These are phyloP conservation scores for Candida ficus DNA, from an alignment of 805 yeast species.

Conservation along the genomic window DNA sequence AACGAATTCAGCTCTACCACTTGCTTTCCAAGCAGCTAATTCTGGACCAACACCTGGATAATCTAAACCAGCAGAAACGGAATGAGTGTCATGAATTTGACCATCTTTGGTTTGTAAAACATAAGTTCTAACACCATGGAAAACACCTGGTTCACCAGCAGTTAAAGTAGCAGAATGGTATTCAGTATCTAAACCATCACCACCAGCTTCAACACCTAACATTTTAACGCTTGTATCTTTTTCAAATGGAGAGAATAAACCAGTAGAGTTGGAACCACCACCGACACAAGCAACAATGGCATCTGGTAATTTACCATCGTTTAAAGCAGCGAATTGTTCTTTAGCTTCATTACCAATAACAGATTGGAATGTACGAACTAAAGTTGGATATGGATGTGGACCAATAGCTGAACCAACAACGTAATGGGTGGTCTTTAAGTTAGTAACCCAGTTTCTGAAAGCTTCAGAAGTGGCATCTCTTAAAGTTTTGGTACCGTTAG, in stretches of 20 bases:
- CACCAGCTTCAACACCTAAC: slow-evolving; percentile 98
- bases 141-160: slow-evolving; percentile 95
- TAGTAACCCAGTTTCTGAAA: slow-evolving; percentile 90
- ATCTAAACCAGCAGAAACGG: slow-evolving; percentile 97
- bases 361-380: slow-evolving; percentile 97
- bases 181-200: slow-evolving; percentile 89
- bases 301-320: slow-evolving; percentile 82
- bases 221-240: slow-evolving; percentile 70
- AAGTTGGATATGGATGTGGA: slow-evolving; percentile 97
- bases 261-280: slow-evolving; percentile 97
- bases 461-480: slow-evolving; percentile 99
- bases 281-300: slow-evolving; percentile 98
- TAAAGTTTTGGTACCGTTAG: slow-evolving; percentile 90
- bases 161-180: slow-evolving; percentile 91
- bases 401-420: slow-evolving; percentile 98
- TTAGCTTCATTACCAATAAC: slow-evolving; percentile 95
- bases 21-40: slow-evolving; percentile 89
- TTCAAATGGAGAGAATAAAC: slow-evolving; percentile 93
- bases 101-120: slow-evolving; percentile 91
- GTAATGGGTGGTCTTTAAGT: slow-evolving; percentile 82
- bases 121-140: slow-evolving; percentile 95
- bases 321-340: slow-evolving; percentile 76
- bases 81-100: slow-evolving; percentile 95
- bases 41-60: slow-evolving; percentile 99
- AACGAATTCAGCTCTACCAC: slow-evolving; percentile 84